phyloP scores from a whole-genome alignment of 1,284 basidiomycete species.

The Malassezia vespertilionis region DNA sequence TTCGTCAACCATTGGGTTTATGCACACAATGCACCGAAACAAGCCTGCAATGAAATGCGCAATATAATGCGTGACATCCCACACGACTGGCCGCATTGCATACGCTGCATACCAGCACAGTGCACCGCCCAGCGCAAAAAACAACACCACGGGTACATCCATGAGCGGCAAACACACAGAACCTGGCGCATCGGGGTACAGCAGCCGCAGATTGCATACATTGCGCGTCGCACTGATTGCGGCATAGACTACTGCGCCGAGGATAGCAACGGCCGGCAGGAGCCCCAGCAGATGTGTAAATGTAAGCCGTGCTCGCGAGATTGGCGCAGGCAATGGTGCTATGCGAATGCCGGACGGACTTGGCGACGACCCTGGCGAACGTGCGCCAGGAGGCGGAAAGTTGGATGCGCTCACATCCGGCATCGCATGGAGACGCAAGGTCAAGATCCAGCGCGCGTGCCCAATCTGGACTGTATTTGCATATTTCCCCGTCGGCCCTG shows the following conservation, averaged over 20 bases:
- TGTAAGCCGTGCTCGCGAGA: slow-evolving; percentile 2
- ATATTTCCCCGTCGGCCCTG: background rate
- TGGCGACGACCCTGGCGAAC: background rate
- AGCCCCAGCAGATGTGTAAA: slow-evolving; percentile 3
- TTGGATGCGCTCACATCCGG: background rate
- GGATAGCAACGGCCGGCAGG: slow-evolving; percentile 1
- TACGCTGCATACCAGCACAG: slow-evolving; percentile 14
- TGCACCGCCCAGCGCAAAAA: slow-evolving; percentile 1
- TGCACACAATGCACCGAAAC: background rate
- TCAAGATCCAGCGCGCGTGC: too few species aligned
- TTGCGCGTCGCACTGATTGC: background rate
- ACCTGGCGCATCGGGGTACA: slow-evolving; percentile 5
- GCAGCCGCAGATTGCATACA: slow-evolving; percentile 9
- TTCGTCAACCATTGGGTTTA: background rate
- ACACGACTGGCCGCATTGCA: slow-evolving; percentile 11
- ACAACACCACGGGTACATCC: background rate
- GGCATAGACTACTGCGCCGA: background rate
- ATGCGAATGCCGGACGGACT: background rate
- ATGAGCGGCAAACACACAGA: background rate
- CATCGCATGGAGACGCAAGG: background rate
- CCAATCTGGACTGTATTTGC: background rate
- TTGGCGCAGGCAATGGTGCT: background rate
- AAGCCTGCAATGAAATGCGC: background rate
- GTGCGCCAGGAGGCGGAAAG: background rate
- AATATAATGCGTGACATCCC: slow-evolving; percentile 3